Conservation (phyloP, 1,284 basidiomycete genomes). For the Leucoagaricus sp. region DNA sequence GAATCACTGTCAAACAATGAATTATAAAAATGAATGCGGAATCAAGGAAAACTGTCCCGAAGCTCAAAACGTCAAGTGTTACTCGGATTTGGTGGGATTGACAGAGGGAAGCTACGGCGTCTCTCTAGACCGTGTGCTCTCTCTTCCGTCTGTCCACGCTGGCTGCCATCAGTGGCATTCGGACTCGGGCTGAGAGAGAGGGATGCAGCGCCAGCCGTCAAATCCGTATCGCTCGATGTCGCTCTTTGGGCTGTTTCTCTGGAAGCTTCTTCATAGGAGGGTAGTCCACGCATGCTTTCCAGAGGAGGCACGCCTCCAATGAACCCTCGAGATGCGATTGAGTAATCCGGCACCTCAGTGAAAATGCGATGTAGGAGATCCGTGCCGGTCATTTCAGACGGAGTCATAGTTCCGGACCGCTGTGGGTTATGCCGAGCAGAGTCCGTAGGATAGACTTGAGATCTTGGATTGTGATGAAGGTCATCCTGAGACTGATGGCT, state of each 20-base stretch:
- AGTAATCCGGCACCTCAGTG: constrained; percentile 83
- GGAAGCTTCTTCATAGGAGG: constrained; percentile 73
- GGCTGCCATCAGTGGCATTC: not conserved
- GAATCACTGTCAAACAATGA: not conserved
- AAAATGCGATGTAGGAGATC: constrained; percentile 58
- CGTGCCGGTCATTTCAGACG: constrained; percentile 29
- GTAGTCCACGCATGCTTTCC: constrained; percentile 69
- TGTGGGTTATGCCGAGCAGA: not conserved
- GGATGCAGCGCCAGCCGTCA: not conserved
- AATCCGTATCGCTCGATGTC: constrained; percentile 7
- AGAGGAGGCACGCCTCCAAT: constrained; percentile 87
- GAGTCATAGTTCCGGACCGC: constrained; percentile 14
- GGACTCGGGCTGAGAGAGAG: not conserved
- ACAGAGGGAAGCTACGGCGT: not conserved
- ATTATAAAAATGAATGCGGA: not conserved
- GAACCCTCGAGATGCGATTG: constrained; percentile 78
- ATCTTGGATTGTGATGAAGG: constrained; percentile 1
- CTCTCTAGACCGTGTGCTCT: not conserved
- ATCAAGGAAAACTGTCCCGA: too few species aligned
- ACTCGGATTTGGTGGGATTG: not conserved
- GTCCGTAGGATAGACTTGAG: not conserved
- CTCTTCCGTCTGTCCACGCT: not conserved
- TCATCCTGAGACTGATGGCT: constrained; percentile 1
- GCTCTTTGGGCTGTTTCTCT: constrained; percentile 4
- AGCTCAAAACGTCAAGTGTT: not conserved